phyloP scores from a whole-genome alignment of 805 yeast species.

The Nakazawaea molendinolei region DNA sequence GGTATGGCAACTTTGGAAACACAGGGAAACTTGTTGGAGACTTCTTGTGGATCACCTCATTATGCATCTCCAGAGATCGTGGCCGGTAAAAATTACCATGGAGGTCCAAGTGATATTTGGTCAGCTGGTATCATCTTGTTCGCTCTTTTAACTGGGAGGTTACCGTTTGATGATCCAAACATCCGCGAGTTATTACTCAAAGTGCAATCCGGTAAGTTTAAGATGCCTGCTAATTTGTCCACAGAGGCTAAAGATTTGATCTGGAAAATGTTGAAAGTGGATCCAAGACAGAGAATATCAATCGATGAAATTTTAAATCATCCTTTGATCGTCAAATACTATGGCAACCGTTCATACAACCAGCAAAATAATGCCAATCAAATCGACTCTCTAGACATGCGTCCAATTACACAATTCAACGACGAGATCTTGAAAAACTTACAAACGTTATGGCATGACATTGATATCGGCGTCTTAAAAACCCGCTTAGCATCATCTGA shows the following conservation, averaged over 20 bases:
- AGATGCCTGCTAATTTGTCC: constrained; percentile 75
- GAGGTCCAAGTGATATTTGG: constrained; percentile 97
- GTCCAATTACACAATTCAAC: constrained; percentile 48
- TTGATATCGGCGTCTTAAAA: constrained; percentile 45
- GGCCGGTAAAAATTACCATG: constrained; percentile 91
- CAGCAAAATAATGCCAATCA: constrained; percentile 22
- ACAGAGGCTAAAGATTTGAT: constrained; percentile 84
- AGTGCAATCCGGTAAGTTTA: constrained; percentile 84
- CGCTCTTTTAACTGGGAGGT: constrained; percentile 88
- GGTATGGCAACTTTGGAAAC: constrained; percentile 97
- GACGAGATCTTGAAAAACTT: constrained; percentile 68
- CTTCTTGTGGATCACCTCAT: constrained; percentile 97
- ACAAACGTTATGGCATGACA: constrained; percentile 79
- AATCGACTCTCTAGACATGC: constrained; percentile 17
- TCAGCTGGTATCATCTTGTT: constrained; percentile 94
- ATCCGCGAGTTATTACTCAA: constrained; percentile 80
- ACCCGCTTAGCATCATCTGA: constrained; percentile 45
- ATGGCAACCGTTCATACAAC: constrained; percentile 36
- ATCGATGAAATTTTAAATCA: constrained; percentile 73
- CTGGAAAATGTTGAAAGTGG: constrained; percentile 69
- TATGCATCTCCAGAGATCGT: constrained; percentile 98
- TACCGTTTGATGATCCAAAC: constrained; percentile 96
- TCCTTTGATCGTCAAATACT: constrained; percentile 76
- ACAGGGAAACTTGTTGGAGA: constrained; percentile 76
- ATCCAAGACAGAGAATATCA: constrained; percentile 74